Evolutionary conservation across 1,284 basidiomycete genomes (phyloP), one percentile per base, ranked within the genome.

Genomic region (Fistulinella cinereoalba): DNA sequence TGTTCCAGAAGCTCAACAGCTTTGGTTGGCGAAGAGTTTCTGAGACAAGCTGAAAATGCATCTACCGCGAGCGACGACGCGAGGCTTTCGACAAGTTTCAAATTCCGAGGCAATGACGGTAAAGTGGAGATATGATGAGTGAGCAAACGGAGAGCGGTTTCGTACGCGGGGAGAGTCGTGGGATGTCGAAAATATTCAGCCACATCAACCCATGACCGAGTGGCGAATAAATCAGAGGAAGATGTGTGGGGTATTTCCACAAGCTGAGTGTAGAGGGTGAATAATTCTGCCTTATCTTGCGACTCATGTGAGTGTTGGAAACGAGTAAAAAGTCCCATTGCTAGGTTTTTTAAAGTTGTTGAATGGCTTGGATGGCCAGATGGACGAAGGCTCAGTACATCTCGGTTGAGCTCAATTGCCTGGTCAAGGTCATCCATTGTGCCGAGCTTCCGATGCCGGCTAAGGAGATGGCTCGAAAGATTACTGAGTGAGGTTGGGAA

Each of bases 51-150:
- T 9, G 37, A 37, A 25, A 37, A 37, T 3, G 37, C 37, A 37
- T 37, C 37, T 3, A 24, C 19, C 7, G 37, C 37, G 6, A 37
- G 22, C 6, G 36, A 41, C 2, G 43, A 51, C n/a, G 49, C 23
- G 19, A 51, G 16, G 3, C 18, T 11, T 15, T 46, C 52, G 25
- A 52, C 22, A 10, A 12, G 7, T 1, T 3, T 10, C 7, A 47
- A 24, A 12, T 38, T 19, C 18, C 47, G 38, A n/a, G 49, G 38
- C 10, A 49, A 10, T 15, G 43, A n/a, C 11, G 49, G 49, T 10
- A 51, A 31, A 3, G 24, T 38, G 23, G 34, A 9, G 3, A 51
- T 38, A 16, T 52, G 39, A 3, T 28, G 34, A 2, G 41, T 36
- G 1, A 51, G 39, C 1, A 51, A 37, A 11, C 8, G 38, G 21